Evolutionary conservation across 805 yeast genomes (phyloP).

Genomic region (Wickerhamiella sergipiensis): DNA sequence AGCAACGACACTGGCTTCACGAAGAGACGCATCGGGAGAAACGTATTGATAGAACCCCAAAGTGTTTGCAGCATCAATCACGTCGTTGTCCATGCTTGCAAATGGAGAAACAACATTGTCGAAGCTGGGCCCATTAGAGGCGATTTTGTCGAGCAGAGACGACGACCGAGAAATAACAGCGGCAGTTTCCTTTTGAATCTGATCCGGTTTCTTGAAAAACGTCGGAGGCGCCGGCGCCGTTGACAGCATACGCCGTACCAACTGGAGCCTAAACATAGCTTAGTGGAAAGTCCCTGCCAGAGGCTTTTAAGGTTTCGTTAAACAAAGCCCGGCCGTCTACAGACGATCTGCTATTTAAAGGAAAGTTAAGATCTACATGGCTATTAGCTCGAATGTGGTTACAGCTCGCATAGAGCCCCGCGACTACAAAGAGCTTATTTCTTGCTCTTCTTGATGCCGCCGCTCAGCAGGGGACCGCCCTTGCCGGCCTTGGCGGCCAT

Average conservation of each 20-base stretch:
- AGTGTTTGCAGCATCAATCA: slow-evolving; percentile 34
- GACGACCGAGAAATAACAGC: background rate
- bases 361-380: no score
- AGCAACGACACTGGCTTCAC: slow-evolving; percentile 59
- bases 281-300: no score
- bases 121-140: background rate
- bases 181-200: background rate
- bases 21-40: slow-evolving; percentile 44
- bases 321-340: no score
- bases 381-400: no score
- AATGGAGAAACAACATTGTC: background rate
- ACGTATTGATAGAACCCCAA: slow-evolving; percentile 63
- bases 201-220: background rate
- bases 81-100: slow-evolving; percentile 32
- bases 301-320: no score
- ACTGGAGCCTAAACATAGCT: background rate
- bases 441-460: slow-evolving; percentile 76
- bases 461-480: slow-evolving; percentile 86
- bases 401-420: no score
- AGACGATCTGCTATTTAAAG: no score
- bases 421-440: slow-evolving; percentile 4
- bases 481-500: slow-evolving; percentile 75
- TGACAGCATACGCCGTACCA: background rate
- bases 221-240: background rate
- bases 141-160: background rate